Conservation (phyloP, 371 early-diverging fungal genomes). For the Mucor circinelloides region DNA sequence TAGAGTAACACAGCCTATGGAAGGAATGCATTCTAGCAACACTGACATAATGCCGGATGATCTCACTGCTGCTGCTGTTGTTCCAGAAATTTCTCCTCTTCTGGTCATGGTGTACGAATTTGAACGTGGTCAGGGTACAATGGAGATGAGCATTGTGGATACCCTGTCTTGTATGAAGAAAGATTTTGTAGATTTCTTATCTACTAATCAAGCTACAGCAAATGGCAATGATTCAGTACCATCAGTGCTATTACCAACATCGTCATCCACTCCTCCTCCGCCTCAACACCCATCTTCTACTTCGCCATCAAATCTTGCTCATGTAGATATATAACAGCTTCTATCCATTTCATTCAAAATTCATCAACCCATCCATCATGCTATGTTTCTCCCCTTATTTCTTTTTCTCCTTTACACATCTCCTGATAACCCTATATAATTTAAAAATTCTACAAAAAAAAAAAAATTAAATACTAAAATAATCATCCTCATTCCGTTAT, state of each 20-base stretch:
- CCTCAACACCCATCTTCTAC: neutral
- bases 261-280: neutral
- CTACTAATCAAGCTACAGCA: neutral
- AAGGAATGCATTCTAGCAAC: neutral
- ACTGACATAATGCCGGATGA: neutral
- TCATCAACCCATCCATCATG: neutral
- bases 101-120: conserved; percentile 58
- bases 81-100: conserved; percentile 27
- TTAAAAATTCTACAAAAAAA: neutral
- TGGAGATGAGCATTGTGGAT: conserved; percentile 30
- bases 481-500: neutral
- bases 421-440: neutral
- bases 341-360: neutral
- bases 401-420: neutral
- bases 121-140: conserved; percentile 52
- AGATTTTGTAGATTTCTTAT: neutral
- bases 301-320: neutral
- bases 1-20: conserved; percentile 11
- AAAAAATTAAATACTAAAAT: neutral
- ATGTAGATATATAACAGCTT: neutral
- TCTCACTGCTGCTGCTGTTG: neutral
- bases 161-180: conserved; percentile 19
- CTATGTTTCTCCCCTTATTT: neutral
- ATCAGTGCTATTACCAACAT: neutral
- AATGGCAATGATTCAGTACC: neutral